phyloP scores from a whole-genome alignment of 1,284 basidiomycete species.

The Ustilago sp. region DNA sequence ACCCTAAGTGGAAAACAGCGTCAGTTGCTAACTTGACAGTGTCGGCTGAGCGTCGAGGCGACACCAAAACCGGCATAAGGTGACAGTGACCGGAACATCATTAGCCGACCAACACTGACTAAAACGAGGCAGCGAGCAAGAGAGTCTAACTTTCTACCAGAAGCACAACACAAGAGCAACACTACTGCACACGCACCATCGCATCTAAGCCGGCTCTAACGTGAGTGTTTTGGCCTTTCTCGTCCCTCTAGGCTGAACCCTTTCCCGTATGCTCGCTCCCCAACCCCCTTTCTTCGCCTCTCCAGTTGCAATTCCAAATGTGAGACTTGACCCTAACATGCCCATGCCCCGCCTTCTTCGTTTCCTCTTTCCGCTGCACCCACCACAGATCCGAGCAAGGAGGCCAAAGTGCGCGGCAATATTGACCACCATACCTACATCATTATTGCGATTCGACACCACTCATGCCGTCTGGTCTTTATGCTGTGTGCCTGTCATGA shows the following conservation, averaged over 20 bases:
- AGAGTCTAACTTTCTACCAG: no score
- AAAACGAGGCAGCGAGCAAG: no score
- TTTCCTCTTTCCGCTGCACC: neutral
- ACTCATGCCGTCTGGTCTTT: neutral
- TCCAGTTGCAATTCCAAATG: neutral
- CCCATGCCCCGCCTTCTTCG: neutral
- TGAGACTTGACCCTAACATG: slow-evolving; percentile 1
- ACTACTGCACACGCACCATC: slow-evolving; percentile 1
- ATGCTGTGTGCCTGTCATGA: neutral
- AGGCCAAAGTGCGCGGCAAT: no score
- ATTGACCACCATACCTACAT: neutral
- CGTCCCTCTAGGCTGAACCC: neutral
- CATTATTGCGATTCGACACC: neutral
- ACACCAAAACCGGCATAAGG: neutral
- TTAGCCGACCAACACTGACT: no score
- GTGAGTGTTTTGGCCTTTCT: neutral
- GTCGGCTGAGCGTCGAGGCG: slow-evolving; percentile 5
- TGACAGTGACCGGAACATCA: no score
- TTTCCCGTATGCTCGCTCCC: neutral
- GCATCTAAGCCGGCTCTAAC: slow-evolving; percentile 12
- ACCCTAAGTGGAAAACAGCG: neutral
- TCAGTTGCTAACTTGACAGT: neutral
- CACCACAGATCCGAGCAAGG: no score
- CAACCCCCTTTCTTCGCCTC: neutral
- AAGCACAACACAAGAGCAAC: no score